Percentiles rank a stretch among this genome's conserved stretches.
phyloP scores from a whole-genome alignment of 371 early-diverging fungal genomes.

The Apophysomyces elegans region DNA sequence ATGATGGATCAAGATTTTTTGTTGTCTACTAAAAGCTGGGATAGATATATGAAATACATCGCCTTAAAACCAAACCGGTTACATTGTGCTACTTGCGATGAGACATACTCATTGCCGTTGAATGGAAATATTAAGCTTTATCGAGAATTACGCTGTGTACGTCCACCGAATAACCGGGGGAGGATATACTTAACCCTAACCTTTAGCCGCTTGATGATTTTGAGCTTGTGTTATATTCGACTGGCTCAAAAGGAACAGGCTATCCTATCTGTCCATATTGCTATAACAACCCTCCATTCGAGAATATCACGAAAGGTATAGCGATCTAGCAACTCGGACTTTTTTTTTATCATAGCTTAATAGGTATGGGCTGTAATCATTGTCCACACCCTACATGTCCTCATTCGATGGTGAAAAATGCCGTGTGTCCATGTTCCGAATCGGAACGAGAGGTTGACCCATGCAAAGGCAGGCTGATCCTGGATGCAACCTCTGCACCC shows the following conservation, averaged over 20 bases:
- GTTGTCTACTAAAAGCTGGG: neutral
- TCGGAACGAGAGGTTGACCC: constrained; percentile 33
- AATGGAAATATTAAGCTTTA: constrained; percentile 60
- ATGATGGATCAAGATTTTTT: neutral
- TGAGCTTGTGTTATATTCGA: constrained; percentile 55
- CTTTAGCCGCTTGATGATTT: constrained; percentile 55
- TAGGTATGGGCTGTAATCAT: constrained; percentile 56
- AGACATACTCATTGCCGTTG: constrained; percentile 57
- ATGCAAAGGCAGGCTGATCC: constrained; percentile 48
- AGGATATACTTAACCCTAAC: neutral
- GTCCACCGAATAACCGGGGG: too few species aligned
- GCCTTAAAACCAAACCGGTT: constrained; percentile 51
- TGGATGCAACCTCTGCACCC: constrained; percentile 61
- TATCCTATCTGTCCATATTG: constrained; percentile 61
- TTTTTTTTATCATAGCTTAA: neutral
- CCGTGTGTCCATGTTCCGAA: constrained; percentile 53
- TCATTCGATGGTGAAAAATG: constrained; percentile 53
- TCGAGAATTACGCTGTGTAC: constrained; percentile 51
- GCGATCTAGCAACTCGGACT: neutral
- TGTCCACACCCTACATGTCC: constrained; percentile 56
- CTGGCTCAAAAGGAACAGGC: constrained; percentile 57
- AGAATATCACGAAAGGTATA: constrained; percentile 45
- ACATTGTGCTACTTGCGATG: constrained; percentile 57
- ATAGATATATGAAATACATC: constrained; percentile 58
- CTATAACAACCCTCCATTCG: constrained; percentile 60